Evolutionary conservation across 2,329 filamentous ascomycete species (phyloP), one percentile per base, ranked within the genome.

Genomic region (Diaporthe velutina): DNA sequence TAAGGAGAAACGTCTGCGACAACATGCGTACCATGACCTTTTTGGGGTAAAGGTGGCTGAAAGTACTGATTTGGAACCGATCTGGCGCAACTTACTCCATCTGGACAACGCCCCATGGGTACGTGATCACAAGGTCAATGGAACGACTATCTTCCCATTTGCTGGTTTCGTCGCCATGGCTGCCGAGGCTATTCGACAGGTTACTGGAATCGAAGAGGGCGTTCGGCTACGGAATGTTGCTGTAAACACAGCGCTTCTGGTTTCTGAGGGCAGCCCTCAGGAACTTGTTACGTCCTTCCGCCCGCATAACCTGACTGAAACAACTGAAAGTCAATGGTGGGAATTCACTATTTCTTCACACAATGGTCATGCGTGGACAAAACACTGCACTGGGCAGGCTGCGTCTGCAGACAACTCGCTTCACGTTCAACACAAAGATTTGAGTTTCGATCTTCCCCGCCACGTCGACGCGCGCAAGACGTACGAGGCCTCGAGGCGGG

Each of bases 21-120:
- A 78, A 6, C 80, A 82, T 35, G 77, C 81, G 0, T 81, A 83
- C 12, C 84, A 85, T 35, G 85, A 87, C 70, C 73, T 87, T 2
- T 77, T 86, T 9, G 85, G 85, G 2, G 79, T 80, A 2, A 77
- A 78, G 5, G 79, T 81, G 1, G 76, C 80, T 0, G 82, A 79
- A 71, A 77, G 38, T 57, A 70, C 50, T 42, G 5, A 76, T 45
- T 10, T 73, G 25, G 15, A 77, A 7, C 77, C 75, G 8, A 45
- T 68, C 9, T 77, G 77, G 75, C 55, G 77, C 48, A 66, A 74
- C 22, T 74, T 76, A 61, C 22, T 73, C 6, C 45, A 64, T 3
- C 25, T 78, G 2, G 74, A 57, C 9, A 76, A 78, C 35, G 75
- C 78, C 12, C 82, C 88, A 30, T 87, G 85, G 75, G 73, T 83